phyloP scores from a whole-genome alignment of 257 asterid genomes.

The Solanum appendiculatum region DNA sequence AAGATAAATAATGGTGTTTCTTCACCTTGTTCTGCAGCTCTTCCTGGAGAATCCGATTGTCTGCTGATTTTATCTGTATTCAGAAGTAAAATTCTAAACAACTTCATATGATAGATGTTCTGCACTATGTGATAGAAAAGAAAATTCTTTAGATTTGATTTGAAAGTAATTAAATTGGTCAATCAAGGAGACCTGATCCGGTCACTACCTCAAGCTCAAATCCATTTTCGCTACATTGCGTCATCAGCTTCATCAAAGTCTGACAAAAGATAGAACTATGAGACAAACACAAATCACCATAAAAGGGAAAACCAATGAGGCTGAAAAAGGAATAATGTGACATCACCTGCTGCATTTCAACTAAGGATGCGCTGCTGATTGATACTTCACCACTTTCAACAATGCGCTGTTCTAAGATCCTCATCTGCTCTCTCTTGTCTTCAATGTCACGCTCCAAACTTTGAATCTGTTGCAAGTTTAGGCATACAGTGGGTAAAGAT shows the following conservation, averaged over 20 bases:
- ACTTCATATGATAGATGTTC: conserved; percentile 1
- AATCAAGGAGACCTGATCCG: background rate
- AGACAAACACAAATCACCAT: background rate
- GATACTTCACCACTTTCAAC: conserved; percentile 85
- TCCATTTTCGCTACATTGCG: conserved; percentile 77
- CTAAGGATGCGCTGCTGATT: conserved; percentile 63
- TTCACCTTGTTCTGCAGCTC: conserved; percentile 83
- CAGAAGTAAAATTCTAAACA: conserved; percentile 18
- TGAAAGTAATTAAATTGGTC: background rate
- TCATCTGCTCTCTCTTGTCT: conserved; percentile 80
- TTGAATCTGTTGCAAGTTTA: conserved; percentile 43
- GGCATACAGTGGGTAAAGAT: background rate
- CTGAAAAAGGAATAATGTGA: background rate
- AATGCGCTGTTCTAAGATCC: conserved; percentile 69
- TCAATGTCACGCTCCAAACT: conserved; percentile 79
- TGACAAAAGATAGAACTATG: conserved; percentile 14
- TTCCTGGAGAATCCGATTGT: conserved; percentile 88
- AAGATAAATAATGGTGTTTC: background rate
- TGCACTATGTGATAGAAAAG: background rate
- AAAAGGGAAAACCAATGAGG: background rate
- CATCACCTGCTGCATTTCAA: conserved; percentile 91
- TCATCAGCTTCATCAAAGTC: conserved; percentile 68
- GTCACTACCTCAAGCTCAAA: conserved; percentile 87
- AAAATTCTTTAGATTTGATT: background rate
- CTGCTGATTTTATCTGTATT: conserved; percentile 86